Evolutionary conservation across 176 grass and related monocot genomes (phyloP).

Genomic region (Eremochloa ophiuroides): DNA sequence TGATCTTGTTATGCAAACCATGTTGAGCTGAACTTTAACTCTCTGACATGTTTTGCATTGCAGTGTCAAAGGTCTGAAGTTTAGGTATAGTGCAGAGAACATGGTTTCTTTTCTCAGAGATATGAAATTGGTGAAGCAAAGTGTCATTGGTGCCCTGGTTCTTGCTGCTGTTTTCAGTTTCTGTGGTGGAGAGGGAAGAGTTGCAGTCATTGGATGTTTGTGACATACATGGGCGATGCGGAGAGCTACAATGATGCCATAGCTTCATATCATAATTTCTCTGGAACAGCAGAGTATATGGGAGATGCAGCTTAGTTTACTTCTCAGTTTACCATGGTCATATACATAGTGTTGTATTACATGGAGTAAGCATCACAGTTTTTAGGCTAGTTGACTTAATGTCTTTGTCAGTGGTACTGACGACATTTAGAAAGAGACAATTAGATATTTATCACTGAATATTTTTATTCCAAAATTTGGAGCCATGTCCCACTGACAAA

Average conservation of each 20-base stretch:
- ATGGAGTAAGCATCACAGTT: neutral
- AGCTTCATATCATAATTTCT: neutral
- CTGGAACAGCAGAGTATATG: neutral
- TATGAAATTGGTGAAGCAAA: neutral
- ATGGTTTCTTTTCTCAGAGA: neutral
- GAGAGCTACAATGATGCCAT: neutral
- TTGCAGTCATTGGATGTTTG: neutral
- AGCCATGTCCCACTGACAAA: neutral
- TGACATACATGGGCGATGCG: neutral
- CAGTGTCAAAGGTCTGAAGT: slow-evolving; percentile 15
- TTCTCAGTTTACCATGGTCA: neutral
- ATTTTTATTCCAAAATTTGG: neutral
- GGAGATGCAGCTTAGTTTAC: neutral
- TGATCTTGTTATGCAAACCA: neutral
- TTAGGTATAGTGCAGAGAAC: neutral
- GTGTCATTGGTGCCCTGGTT: neutral
- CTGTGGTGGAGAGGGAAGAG: neutral
- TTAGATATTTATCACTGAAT: too few species aligned
- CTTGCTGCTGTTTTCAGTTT: neutral
- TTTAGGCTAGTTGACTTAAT: neutral
- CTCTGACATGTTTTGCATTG: neutral
- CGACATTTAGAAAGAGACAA: too few species aligned
- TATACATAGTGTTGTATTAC: neutral
- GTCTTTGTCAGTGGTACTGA: neutral
- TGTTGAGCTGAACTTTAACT: neutral